These are phyloP conservation scores for Monascus ruber DNA, from an alignment of 2,329 filamentous ascomycete genomes.

Conservation along the genomic window DNA sequence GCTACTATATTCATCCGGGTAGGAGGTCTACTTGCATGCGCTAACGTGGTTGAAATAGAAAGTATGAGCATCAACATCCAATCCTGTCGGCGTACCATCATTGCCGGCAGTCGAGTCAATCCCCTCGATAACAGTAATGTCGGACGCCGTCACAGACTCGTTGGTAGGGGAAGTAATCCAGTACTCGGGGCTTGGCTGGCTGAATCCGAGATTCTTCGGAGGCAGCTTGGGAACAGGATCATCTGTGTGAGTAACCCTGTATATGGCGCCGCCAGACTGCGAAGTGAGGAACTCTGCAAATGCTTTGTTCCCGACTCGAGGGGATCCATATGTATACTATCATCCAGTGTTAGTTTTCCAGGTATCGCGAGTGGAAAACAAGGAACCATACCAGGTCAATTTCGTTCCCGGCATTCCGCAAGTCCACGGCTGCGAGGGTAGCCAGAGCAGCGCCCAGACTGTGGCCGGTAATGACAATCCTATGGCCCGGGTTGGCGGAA, in stretches of 20 bases:
- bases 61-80: neutral
- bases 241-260: constrained; percentile 23
- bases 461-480: constrained; percentile 36
- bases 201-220: constrained; percentile 12
- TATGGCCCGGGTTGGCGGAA: constrained; percentile 25
- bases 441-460: constrained; percentile 40
- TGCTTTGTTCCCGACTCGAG: constrained; percentile 21
- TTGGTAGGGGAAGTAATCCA: constrained; percentile 17
- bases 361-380: neutral
- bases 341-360: constrained; percentile 2
- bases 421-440: constrained; percentile 30
- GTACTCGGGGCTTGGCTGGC: constrained; percentile 21
- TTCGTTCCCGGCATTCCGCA: constrained; percentile 26
- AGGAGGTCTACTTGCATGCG: no score
- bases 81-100: constrained; percentile 8
- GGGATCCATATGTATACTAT: constrained; percentile 28
- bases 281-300: constrained; percentile 21
- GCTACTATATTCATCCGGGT: no score
- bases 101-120: constrained; percentile 16
- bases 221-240: constrained; percentile 23
- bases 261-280: constrained; percentile 14
- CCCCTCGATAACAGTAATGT: constrained; percentile 15
- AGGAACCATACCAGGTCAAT: constrained; percentile 28
- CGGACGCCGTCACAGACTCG: constrained; percentile 11
- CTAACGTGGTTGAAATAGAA: neutral